Base-by-base conservation (phyloP, 257 asterid species). In the Solanum chmielewskii region DNA sequence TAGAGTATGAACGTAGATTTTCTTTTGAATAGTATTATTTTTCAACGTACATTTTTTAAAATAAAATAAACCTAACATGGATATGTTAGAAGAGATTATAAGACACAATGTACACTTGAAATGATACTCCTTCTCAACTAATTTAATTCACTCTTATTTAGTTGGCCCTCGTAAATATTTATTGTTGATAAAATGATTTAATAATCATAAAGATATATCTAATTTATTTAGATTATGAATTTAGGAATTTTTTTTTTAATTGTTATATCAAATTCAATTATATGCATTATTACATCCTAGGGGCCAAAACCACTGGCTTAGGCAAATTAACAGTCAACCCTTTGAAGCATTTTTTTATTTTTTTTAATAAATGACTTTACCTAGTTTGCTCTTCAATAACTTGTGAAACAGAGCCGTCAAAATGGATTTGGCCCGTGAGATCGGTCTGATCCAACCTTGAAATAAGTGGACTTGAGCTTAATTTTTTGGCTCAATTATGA, bases 221-320 rank as follows among this genome's bases (percentile, higher is more conserved):
- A 1, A 59, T 7, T 59, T 59, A 59, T 59, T 59, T 59, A 59
- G 25, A 9, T 59, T 6, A 59, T 59, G 7, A 20, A 20, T 10
- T 20, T 56, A 31, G 0, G 20, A 3, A 0, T 47, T 1, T 1
- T 20, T 59, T 0, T 59, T 1, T 1, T 3, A 60, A 20, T 23
- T 9, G 4, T 59, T 21, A 10, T 23, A 1, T 23, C 13, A 60
- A 23, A 23, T 9, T 21, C 9, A 60, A 21, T 60, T 21, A 60
- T 4, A 2, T 4, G 7, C 39, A 9, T 27, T 14, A 29, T 23
- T 15, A 31, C 45, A 73, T 77, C 44, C 68, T 27, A 27, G 84
- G 64, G 41, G 84, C 41, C 39, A 15, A 78, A 78, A 27, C 84
- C 41, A 78, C 64, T 15, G 41, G 64, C 29, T 27, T 78, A 45